phyloP scores from a whole-genome alignment of 306 rosid species.

The Trifolium fragiferum region DNA sequence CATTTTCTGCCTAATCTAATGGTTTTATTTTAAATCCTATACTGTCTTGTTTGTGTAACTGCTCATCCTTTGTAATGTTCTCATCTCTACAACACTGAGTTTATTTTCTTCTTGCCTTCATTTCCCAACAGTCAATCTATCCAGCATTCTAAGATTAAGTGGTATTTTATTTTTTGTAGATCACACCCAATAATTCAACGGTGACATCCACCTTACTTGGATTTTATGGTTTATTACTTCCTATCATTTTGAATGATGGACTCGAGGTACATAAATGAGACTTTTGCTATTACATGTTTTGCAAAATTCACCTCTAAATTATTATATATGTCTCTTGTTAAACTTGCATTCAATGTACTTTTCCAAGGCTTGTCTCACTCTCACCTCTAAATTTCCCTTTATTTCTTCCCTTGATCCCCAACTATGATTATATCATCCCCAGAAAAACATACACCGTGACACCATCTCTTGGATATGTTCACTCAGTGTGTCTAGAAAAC shows the following conservation, averaged over 20 bases:
- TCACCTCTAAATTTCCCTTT: neutral
- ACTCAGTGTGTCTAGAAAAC: neutral
- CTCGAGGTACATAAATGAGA: too few relatives aligned
- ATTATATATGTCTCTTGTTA: too few relatives aligned
- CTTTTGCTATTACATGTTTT: too few relatives aligned
- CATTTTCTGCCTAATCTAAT: neutral
- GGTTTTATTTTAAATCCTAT: neutral
- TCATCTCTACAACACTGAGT: neutral
- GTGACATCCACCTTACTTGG: too few relatives aligned
- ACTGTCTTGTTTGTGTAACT: neutral
- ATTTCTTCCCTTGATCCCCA: neutral
- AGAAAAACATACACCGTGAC: neutral
- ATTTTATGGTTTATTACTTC: too few relatives aligned
- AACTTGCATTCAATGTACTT: too few relatives aligned
- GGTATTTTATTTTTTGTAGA: neutral
- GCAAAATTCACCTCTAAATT: too few relatives aligned
- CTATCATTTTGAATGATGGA: neutral
- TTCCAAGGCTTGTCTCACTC: too few relatives aligned
- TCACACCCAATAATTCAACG: neutral
- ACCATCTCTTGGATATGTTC: neutral
- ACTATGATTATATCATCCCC: neutral
- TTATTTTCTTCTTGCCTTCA: neutral
- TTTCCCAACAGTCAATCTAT: neutral
- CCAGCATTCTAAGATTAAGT: neutral
- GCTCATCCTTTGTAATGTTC: neutral